A percentile compares a stretch with the other conserved stretches of the same genome.
phyloP scores from a whole-genome alignment of 345 rosid genomes.

The Boechera divaricarpa region DNA sequence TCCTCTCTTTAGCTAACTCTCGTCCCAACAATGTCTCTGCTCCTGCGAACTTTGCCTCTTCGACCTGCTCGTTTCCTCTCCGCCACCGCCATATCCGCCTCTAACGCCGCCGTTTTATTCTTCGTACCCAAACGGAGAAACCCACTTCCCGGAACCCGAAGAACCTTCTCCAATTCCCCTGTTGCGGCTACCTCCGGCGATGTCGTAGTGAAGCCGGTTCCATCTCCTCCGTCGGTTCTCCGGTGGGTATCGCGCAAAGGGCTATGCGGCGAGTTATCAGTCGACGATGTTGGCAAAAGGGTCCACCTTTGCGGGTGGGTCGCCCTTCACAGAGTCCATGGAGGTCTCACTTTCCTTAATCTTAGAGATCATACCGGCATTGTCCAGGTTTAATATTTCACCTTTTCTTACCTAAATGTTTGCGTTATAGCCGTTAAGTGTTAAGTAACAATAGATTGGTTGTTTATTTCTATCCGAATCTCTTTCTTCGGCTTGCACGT shows the following conservation, averaged over 20 bases:
- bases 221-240: conserved; percentile 48
- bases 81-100: conserved; percentile 43
- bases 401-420: not conserved
- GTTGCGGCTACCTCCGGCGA: conserved; percentile 26
- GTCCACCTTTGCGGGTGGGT: conserved; percentile 98
- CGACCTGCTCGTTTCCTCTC: conserved; percentile 47
- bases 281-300: conserved; percentile 69
- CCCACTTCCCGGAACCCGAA: conserved; percentile 34
- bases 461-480: not conserved
- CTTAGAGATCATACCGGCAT: conserved; percentile 97
- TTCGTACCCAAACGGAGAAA: conserved; percentile 32
- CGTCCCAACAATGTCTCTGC: conserved; percentile 51
- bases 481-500: not conserved
- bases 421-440: not conserved
- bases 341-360: conserved; percentile 88
- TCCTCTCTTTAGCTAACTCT: not conserved
- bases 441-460: not conserved
- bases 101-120: conserved; percentile 35
- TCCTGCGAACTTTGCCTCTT: conserved; percentile 47
- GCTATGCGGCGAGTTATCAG: conserved; percentile 70
- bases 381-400: conserved; percentile 62
- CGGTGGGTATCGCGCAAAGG: conserved; percentile 74
- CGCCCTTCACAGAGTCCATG: conserved; percentile 88
- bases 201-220: conserved; percentile 29
- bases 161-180: conserved; percentile 44